phyloP scores from a whole-genome alignment of 495 filamentous ascomycete species.

The Echria macrotheca region DNA sequence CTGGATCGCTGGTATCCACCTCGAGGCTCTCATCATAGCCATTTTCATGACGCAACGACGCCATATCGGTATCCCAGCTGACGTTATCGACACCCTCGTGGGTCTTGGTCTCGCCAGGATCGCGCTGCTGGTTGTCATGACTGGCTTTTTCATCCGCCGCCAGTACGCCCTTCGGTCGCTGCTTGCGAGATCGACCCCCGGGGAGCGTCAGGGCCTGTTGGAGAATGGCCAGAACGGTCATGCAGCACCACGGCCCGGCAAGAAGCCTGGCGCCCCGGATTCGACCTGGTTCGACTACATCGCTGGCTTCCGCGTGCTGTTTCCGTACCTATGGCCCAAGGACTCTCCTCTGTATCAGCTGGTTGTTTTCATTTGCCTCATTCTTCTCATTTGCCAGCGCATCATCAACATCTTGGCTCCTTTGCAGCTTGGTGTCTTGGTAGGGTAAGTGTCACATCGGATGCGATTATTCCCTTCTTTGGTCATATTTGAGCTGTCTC shows the following conservation, averaged over 20 bases:
- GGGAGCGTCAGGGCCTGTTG: constrained; percentile 25
- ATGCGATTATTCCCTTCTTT: too few relatives aligned
- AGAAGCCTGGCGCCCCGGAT: constrained; percentile 24
- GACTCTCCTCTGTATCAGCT: constrained; percentile 65
- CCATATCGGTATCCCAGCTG: constrained; percentile 18
- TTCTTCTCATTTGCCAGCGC: constrained; percentile 66
- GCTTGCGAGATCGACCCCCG: constrained; percentile 9
- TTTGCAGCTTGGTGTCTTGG: constrained; percentile 66
- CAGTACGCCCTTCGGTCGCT: constrained; percentile 20
- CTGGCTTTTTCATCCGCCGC: constrained; percentile 20
- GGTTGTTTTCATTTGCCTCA: constrained; percentile 66
- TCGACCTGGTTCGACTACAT: constrained; percentile 59
- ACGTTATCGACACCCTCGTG: constrained; percentile 18
- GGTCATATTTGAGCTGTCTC: too few relatives aligned
- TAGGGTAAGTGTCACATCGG: too few relatives aligned
- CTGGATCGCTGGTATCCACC: constrained; percentile 21
- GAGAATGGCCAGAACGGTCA: constrained; percentile 23
- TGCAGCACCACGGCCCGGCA: constrained; percentile 1
- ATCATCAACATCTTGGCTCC: constrained; percentile 74
- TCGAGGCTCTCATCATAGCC: constrained; percentile 26
- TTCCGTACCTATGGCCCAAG: constrained; percentile 85
- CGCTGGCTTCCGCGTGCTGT: constrained; percentile 74
- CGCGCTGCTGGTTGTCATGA: constrained; percentile 24
- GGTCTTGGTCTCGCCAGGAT: constrained; percentile 24
- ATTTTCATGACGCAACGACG: constrained; percentile 19